Percentiles rank a stretch among this genome's conserved stretches.
Evolutionary conservation across 192 early-diverging fungal genomes (phyloP).

Genomic region (Piromyces finnis): DNA sequence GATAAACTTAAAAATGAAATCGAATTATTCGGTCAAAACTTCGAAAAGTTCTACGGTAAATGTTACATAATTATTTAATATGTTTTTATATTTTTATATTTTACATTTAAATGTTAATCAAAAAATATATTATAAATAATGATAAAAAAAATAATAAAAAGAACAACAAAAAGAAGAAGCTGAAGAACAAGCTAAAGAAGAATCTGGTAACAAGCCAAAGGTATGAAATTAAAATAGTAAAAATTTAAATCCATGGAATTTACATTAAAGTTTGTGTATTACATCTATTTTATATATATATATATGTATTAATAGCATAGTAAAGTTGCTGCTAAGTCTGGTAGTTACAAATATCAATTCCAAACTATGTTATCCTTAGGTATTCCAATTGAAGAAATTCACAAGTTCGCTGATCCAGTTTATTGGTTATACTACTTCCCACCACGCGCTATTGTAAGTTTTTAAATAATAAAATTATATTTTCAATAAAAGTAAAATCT

Average conservation of each 20-base stretch:
- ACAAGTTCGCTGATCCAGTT: conserved; percentile 72
- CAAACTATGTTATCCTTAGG: conserved; percentile 87
- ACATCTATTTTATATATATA: too few species aligned
- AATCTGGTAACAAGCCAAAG: conserved; percentile 8
- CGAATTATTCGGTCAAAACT: conserved; percentile 62
- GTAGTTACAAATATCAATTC: conserved; percentile 78
- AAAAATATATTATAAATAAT: neutral
- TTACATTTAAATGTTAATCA: too few species aligned
- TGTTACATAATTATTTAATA: too few species aligned
- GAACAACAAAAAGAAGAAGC: conserved; percentile 11
- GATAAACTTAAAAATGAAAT: conserved; percentile 74
- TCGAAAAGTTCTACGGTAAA: conserved; percentile 22
- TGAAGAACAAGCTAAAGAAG: conserved; percentile 12
- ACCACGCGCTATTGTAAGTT: conserved; percentile 46
- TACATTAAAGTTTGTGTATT: too few species aligned
- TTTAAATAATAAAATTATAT: too few species aligned
- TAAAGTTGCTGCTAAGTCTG: conserved; percentile 77
- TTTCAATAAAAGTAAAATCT: too few species aligned
- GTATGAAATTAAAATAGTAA: too few species aligned
- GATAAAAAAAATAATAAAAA: neutral
- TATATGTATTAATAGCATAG: conserved; percentile 40
- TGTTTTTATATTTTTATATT: too few species aligned
- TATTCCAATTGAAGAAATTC: conserved; percentile 71
- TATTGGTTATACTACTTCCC: conserved; percentile 95
- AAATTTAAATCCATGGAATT: too few species aligned